Conservation (phyloP, 2,329 filamentous ascomycete species). For the Aspergillus phoenicis region DNA sequence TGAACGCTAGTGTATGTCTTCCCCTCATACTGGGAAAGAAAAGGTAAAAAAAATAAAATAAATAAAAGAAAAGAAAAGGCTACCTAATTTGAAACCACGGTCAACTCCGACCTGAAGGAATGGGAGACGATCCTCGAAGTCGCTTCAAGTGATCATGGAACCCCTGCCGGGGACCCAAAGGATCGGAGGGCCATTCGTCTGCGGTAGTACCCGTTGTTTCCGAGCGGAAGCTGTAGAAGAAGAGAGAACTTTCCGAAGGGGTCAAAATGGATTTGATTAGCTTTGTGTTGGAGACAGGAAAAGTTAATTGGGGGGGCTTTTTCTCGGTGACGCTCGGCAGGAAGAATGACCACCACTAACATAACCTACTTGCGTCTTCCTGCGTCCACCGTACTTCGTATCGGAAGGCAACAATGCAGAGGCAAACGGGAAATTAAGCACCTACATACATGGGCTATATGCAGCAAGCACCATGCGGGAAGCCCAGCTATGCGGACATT, state of each 20-base stretch:
- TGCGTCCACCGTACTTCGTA: neutral
- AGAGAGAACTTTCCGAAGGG: constrained; percentile 18
- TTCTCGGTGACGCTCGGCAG: neutral
- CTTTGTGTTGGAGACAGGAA: neutral
- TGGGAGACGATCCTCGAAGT: neutral
- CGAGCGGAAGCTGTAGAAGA: constrained; percentile 14
- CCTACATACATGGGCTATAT: neutral
- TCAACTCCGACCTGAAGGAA: neutral
- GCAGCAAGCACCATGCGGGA: neutral
- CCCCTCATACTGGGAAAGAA: neutral
- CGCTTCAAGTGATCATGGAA: neutral
- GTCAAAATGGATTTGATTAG: neutral
- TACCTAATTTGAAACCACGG: neutral
- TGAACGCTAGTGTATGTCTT: neutral
- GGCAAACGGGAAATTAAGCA: neutral
- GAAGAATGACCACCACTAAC: neutral
- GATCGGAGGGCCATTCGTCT: neutral
- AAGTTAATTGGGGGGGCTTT: neutral
- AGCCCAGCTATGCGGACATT: neutral
- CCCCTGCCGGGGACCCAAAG: constrained; percentile 1
- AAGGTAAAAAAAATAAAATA: too few relatives aligned
- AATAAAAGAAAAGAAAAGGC: too few relatives aligned
- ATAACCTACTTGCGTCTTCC: neutral
- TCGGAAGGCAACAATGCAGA: neutral
- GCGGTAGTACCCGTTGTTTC: constrained; percentile 11